Evolutionary conservation across 352 stramenopile species (phyloP).

Genomic region (Globisporangium acanthophoron): DNA sequence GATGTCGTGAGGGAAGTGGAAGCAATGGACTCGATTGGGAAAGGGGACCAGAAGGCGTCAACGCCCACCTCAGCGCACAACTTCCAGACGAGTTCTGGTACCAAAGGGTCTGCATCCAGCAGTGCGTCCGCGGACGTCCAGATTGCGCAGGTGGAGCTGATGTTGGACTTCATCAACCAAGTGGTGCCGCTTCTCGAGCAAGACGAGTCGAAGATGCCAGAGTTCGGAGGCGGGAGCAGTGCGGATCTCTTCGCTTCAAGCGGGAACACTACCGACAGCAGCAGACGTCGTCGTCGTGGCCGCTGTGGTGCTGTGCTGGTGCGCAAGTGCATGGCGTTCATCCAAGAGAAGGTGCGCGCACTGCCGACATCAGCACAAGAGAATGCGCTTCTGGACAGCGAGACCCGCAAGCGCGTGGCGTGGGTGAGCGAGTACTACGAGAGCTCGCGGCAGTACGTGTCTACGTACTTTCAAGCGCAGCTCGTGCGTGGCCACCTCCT

Average conservation of each 20-base stretch:
- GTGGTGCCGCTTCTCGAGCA: conserved; percentile 30
- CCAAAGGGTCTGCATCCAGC: neutral
- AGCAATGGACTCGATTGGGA: conserved; percentile 10
- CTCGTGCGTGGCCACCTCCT: conserved; percentile 9
- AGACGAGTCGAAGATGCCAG: conserved; percentile 13
- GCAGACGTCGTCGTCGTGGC: conserved; percentile 21
- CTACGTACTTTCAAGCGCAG: conserved; percentile 11
- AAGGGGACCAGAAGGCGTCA: neutral
- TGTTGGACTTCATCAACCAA: conserved; percentile 60
- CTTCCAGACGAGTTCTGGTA: neutral
- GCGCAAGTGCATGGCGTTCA: conserved; percentile 33
- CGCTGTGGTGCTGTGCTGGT: conserved; percentile 28
- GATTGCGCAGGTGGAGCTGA: conserved; percentile 35
- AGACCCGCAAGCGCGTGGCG: neutral
- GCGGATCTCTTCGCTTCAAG: neutral
- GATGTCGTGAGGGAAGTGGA: conserved; percentile 48
- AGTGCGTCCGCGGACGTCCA: conserved; percentile 3
- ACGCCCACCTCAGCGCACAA: neutral
- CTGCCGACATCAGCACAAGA: conserved; percentile 1
- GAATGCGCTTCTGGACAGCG: neutral
- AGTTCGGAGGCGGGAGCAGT: conserved; percentile 1
- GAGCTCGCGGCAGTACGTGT: conserved; percentile 5
- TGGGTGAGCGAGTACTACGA: conserved; percentile 11
- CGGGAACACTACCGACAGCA: conserved; percentile 5
- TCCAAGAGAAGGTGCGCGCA: conserved; percentile 3